A percentile compares a stretch with the other conserved stretches of the same genome.
phyloP scores from a whole-genome alignment of 179 eudicot species.

The Heliamphora pulchella region DNA sequence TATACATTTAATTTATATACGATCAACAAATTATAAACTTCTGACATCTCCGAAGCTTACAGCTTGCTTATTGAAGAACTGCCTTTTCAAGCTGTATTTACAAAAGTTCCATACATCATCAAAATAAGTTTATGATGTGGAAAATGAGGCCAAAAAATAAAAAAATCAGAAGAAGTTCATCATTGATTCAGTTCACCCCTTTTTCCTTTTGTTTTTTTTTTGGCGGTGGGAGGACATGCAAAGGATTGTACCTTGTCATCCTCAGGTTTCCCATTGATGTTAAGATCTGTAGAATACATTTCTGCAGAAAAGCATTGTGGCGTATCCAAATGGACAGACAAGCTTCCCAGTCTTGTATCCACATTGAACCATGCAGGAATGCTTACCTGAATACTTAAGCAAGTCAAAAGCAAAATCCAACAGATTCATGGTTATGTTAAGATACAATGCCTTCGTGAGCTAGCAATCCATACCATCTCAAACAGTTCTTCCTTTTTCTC shows the following conservation, averaged over 20 bases:
- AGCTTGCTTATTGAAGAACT: slow-evolving; percentile 5
- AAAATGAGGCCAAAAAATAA: background rate
- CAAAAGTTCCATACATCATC: background rate
- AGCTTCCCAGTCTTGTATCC: slow-evolving; percentile 89
- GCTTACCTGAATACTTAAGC: slow-evolving; percentile 58
- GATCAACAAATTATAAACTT: background rate
- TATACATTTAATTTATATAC: background rate
- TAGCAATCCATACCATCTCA: slow-evolving; percentile 67
- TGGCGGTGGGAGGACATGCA: background rate
- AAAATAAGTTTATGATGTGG: background rate
- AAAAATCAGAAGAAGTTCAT: background rate
- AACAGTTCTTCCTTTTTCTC: slow-evolving; percentile 82
- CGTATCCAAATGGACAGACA: slow-evolving; percentile 89
- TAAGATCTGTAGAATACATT: slow-evolving; percentile 93
- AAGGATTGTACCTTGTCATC: slow-evolving; percentile 73
- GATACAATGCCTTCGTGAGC: background rate
- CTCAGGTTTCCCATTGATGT: slow-evolving; percentile 75
- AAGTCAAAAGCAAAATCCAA: slow-evolving; percentile 7
- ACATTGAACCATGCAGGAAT: slow-evolving; percentile 94
- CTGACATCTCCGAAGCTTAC: background rate
- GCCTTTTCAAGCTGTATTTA: background rate
- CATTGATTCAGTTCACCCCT: background rate
- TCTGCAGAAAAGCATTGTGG: slow-evolving; percentile 99
- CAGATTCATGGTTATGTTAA: background rate
- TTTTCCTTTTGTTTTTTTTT: background rate